Base-by-base conservation (phyloP, 768 basidiomycete genomes). In the Pulveroboletus frians region DNA sequence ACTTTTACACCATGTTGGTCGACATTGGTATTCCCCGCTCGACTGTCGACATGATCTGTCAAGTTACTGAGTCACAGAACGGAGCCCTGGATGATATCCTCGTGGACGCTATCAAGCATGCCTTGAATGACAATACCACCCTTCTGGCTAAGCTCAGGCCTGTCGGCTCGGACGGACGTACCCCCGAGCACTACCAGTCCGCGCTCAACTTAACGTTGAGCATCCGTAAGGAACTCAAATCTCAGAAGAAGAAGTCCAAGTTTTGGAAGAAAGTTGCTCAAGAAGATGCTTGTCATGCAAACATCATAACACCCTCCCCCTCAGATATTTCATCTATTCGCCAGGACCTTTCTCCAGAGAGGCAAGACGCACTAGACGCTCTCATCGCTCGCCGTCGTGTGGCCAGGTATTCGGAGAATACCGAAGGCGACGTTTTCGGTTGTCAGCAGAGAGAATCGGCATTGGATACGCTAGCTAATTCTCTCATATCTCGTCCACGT, bases 241-340 rank as follows among this genome's bases (percentile, higher is more conserved):
- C 71, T 36, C 67, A 67, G 46, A 75, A 64, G 62, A 77, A 76
- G 47, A 59, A 63, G 30, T 59, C 69, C 51, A 75, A 73, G 41
- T 77, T 74, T 37, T 78, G 73, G 73, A 77, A 75, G 59, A 69
- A 63, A 21, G 58, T 71, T 11, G 75, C 75, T 15, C 63, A 70
- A 42, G 67, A 64, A 51, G 61, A 68, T 46, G 50, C 41, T 40
- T 46, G 39, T 39, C 53, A 66, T 10, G 32, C 53, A 39, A 48
- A 30, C 23, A 52, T 35, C 1, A 36, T 68, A 37, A 68, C 68
- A 0, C 66, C 68, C 11, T 66, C 64, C 3, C 57, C 66, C 6
- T 70, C 67, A 6, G 55, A 63, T 35, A 59, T 68, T 30, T 69
- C 66, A 4, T 63, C 63, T 9, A 53, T 62, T 43, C 61, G 43